Conservation (phyloP, 1,139 yeast species). For the Taphrina confusa region DNA sequence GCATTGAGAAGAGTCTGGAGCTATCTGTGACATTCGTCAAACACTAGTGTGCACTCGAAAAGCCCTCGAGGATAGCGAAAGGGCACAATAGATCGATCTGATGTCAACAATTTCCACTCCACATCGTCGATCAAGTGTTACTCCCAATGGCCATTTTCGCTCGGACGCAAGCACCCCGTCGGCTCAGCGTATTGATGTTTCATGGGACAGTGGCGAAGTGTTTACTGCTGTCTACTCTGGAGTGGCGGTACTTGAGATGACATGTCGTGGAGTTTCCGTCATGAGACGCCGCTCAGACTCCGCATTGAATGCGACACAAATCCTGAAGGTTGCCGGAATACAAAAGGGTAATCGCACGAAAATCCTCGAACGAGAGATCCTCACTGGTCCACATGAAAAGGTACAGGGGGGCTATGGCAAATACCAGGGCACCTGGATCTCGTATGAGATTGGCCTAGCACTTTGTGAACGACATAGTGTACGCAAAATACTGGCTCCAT, state of each 20-base stretch:
- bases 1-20: no score
- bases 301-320: constrained; percentile 89
- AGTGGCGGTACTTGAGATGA: constrained; percentile 68
- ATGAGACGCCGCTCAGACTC: constrained; percentile 82
- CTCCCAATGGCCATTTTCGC: constrained; percentile 2
- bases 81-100: no score
- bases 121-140: constrained; percentile 7
- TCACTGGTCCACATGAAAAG: constrained; percentile 79
- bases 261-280: constrained; percentile 69
- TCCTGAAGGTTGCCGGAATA: constrained; percentile 79
- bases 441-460: constrained; percentile 59
- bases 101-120: constrained; percentile 11
- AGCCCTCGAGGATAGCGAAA: no score
- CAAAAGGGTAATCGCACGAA: constrained; percentile 85
- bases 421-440: constrained; percentile 85
- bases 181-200: background rate
- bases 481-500: constrained; percentile 62
- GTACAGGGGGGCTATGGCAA: constrained; percentile 96
- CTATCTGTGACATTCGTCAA: no score
- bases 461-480: constrained; percentile 66
- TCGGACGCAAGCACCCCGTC: constrained; percentile 25
- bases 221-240: constrained; percentile 60
- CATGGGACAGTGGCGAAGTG: constrained; percentile 20
- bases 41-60: no score
- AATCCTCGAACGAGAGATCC: constrained; percentile 84